Base-by-base conservation (phyloP, 441 rosid species). In the Codiaeum variegatum region DNA sequence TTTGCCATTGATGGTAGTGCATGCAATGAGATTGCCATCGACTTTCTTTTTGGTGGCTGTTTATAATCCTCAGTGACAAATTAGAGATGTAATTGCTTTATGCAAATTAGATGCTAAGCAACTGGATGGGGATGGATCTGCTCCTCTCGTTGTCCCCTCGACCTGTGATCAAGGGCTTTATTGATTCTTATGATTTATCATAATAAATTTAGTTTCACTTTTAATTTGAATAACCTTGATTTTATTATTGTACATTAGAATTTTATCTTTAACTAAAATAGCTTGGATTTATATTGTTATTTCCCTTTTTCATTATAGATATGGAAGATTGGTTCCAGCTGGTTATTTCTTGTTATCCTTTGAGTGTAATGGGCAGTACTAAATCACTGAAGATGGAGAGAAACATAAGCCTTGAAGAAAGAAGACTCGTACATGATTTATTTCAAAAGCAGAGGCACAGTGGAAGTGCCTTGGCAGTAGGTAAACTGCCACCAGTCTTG, bases 301-400 rank as follows among this genome's bases (percentile, higher is more conserved):
- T 42, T 42, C 29, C 65, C 13, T 34, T 28, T 18, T 24, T 31
- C 16, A 29, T 70, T 7, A 67, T 75, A 95, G 99, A 88, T 79
- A 86, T 84, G 94, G 91, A 88, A 78, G 96, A 90, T 54, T 95
- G 97, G 99, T 85, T 91, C 79, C 89, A 84, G 72, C 84, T 95
- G 79, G 88, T 91, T 81, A 62, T 90, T 66, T 85, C 92, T 81
- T 95, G 98, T 87, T 95, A 91, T 81, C 97, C 97, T 63, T 65
- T 91, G 36, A 83, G 84, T 52, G 77, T 76, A 69, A 72, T 54
- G 15, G 76, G 74, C 32, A 86, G 75, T 73, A 59, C 63, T 70
- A 88, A 86, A 84, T 83, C 79, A 42, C 78, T 84, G 83, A 84
- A 84, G 79, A 80, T 80, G 55, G 92, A 73, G 75, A 91, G 93